These are phyloP conservation scores for Prillingera fragicola DNA, from an alignment of 1,284 basidiomycete species.

Conservation along the genomic window DNA sequence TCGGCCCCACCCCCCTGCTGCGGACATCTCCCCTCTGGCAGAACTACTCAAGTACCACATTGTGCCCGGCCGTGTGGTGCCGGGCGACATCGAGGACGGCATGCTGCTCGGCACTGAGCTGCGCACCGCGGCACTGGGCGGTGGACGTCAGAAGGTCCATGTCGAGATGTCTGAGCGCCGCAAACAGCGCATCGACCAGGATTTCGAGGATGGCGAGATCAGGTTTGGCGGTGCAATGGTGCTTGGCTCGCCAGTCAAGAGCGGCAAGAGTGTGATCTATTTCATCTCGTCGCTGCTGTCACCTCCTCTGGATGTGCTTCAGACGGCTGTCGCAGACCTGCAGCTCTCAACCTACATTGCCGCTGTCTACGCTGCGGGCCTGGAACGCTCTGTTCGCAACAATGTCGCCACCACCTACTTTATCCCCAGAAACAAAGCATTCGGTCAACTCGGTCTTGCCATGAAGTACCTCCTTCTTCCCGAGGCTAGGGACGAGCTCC, in stretches of 20 bases:
- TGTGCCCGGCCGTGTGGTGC: conserved; percentile 66
- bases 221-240: conserved; percentile 79
- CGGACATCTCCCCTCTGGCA: conserved; percentile 34
- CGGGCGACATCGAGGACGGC: conserved; percentile 64
- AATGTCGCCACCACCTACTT: conserved; percentile 74
- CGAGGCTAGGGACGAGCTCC: conserved; percentile 68
- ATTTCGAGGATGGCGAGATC: conserved; percentile 54
- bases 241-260: conserved; percentile 59
- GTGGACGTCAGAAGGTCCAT: conserved; percentile 64
- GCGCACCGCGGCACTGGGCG: conserved; percentile 60
- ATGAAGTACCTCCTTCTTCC: conserved; percentile 73
- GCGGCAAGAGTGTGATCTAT: conserved; percentile 79
- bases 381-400: conserved; percentile 64
- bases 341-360: conserved; percentile 86
- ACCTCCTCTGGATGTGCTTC: conserved; percentile 74
- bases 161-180: conserved; percentile 56
- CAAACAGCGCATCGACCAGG: conserved; percentile 47
- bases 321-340: conserved; percentile 73
- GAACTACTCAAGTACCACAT: conserved; percentile 67
- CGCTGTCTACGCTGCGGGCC: conserved; percentile 73
- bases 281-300: conserved; percentile 76
- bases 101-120: conserved; percentile 75
- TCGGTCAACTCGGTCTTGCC: conserved; percentile 78
- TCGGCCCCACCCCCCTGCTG: not conserved
- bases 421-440: conserved; percentile 82